Evolutionary conservation across 1,139 yeast species (phyloP).

Genomic region (Nematodospora anomalae): DNA sequence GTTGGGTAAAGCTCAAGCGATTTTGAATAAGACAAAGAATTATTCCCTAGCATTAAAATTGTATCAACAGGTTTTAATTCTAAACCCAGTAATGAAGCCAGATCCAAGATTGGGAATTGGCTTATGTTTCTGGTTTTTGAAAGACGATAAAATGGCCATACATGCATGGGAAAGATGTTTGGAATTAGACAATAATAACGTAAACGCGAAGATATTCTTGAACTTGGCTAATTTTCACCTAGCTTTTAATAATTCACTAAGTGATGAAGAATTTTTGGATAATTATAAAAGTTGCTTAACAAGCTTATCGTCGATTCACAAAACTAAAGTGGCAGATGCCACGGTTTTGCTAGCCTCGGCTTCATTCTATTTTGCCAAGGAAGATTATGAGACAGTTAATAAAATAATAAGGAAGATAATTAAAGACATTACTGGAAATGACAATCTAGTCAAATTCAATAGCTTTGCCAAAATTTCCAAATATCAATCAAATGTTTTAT

Average conservation of each 20-base stretch:
- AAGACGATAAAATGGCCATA: conserved; percentile 74
- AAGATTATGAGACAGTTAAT: conserved; percentile 56
- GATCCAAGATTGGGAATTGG: conserved; percentile 97
- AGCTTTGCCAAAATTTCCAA: conserved; percentile 25
- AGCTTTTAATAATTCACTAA: conserved; percentile 56
- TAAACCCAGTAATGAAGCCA: conserved; percentile 77
- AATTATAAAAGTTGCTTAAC: conserved; percentile 50
- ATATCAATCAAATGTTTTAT: conserved; percentile 44
- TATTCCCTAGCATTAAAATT: conserved; percentile 72
- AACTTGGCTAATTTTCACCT: conserved; percentile 69
- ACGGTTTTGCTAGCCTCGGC: conserved; percentile 47
- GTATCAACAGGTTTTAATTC: conserved; percentile 77
- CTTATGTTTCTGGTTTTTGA: conserved; percentile 86
- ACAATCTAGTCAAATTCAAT: conserved; percentile 18
- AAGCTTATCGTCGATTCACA: conserved; percentile 30
- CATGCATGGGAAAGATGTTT: conserved; percentile 81
- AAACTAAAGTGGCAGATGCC: conserved; percentile 27
- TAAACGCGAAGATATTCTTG: conserved; percentile 65
- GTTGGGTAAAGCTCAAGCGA: conserved; percentile 80
- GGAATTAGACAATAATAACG: conserved; percentile 61
- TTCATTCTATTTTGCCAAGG: conserved; percentile 61
- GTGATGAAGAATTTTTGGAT: conserved; percentile 58
- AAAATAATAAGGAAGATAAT: conserved; percentile 56
- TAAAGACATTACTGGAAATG: conserved; percentile 25
- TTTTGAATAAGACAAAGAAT: conserved; percentile 66